phyloP scores from a whole-genome alignment of 2,329 filamentous ascomycete genomes.

The Colletotrichum musicola region DNA sequence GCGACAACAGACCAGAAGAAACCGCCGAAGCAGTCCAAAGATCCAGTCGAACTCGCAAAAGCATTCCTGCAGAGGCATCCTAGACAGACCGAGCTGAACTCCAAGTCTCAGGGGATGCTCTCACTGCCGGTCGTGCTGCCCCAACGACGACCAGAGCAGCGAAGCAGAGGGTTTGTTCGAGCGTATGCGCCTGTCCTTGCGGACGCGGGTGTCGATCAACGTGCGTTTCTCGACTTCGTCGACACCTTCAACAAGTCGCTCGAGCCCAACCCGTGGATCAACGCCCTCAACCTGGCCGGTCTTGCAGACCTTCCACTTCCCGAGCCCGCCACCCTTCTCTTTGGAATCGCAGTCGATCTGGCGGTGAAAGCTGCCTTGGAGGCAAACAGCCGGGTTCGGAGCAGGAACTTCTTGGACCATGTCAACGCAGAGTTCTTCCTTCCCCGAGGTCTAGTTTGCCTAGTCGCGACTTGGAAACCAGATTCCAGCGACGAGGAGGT shows the following conservation, averaged over 20 bases:
- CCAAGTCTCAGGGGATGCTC: conserved; percentile 30
- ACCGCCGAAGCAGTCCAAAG: neutral
- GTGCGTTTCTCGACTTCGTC: conserved; percentile 62
- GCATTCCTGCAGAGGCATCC: conserved; percentile 20
- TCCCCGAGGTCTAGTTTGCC: conserved; percentile 64
- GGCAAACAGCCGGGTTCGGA: conserved; percentile 53
- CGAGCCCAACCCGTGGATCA: conserved; percentile 48
- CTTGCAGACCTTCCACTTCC: conserved; percentile 54
- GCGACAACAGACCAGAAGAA: neutral
- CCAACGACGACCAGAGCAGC: conserved; percentile 62
- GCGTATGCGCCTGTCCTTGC: conserved; percentile 64
- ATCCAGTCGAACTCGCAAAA: neutral
- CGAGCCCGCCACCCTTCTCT: conserved; percentile 53
- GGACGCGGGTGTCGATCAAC: conserved; percentile 60
- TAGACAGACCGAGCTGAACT: neutral
- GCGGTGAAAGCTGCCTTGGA: conserved; percentile 56
- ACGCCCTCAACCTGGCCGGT: conserved; percentile 57
- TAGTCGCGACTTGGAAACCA: conserved; percentile 66
- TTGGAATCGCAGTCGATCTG: conserved; percentile 58
- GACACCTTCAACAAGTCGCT: conserved; percentile 59
- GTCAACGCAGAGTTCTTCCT: conserved; percentile 70
- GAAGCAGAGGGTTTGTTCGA: conserved; percentile 63
- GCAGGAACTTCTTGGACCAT: conserved; percentile 67
- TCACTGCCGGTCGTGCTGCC: conserved; percentile 64
- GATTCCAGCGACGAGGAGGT: conserved; percentile 45